A percentile compares a stretch with the other conserved stretches of the same genome.
phyloP scores from a whole-genome alignment of 257 asterid genomes.

The Solanum chiquidenum region DNA sequence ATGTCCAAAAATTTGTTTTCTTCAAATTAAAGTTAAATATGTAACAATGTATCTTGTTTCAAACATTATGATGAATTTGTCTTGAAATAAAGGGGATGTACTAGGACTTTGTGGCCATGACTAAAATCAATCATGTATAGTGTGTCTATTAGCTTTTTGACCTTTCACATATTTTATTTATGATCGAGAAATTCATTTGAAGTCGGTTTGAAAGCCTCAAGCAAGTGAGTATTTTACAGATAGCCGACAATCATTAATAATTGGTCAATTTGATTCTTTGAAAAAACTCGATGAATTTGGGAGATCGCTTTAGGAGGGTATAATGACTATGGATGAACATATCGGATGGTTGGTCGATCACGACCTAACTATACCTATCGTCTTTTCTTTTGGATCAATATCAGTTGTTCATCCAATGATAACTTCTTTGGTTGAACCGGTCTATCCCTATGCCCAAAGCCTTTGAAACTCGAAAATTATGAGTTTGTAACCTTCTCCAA shows the following conservation, averaged over 20 bases:
- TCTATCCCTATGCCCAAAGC: neutral
- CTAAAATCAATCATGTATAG: neutral
- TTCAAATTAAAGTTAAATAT: neutral
- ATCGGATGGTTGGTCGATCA: neutral
- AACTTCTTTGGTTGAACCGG: neutral
- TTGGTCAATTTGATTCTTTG: neutral
- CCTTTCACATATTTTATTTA: neutral
- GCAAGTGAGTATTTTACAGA: neutral
- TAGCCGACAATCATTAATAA: neutral
- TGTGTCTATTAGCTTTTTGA: neutral
- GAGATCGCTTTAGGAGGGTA: neutral
- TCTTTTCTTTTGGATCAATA: neutral
- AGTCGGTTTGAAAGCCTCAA: neutral
- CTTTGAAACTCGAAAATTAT: neutral
- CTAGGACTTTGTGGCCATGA: neutral
- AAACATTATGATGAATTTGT: neutral
- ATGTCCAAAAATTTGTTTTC: neutral
- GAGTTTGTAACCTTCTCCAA: neutral
- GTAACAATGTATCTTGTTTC: neutral
- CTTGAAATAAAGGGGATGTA: neutral
- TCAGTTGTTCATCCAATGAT: neutral
- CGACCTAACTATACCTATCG: too few species aligned
- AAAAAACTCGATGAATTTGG: neutral
- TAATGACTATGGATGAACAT: neutral
- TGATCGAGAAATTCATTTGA: neutral